Evolutionary conservation across 2,329 filamentous ascomycete species (phyloP).

Genomic region (Cordyceps cicadae): DNA sequence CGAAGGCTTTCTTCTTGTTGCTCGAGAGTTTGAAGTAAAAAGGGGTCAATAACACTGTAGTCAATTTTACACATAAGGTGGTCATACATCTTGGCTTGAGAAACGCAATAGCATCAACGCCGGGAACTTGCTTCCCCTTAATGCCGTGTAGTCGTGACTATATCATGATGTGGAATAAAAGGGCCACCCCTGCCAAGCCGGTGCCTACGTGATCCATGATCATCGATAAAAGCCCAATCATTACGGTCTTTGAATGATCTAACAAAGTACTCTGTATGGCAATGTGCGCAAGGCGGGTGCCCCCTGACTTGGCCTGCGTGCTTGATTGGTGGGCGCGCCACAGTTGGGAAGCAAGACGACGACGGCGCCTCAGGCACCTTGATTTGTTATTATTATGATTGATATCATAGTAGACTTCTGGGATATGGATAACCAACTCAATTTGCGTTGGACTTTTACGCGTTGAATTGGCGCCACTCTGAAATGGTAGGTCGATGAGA

Average conservation of each 20-base stretch:
- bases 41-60: background rate
- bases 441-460: background rate
- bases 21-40: background rate
- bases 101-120: background rate
- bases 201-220: background rate
- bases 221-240: background rate
- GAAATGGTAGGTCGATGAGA: background rate
- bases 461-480: background rate
- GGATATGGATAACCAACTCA: background rate
- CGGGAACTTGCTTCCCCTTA: background rate
- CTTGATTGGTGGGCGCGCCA: constrained; percentile 1
- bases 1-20: background rate
- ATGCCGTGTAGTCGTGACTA: background rate
- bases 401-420: background rate
- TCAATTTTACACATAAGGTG: background rate
- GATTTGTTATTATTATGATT: background rate
- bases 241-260: background rate
- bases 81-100: background rate
- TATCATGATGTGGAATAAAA: background rate
- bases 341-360: background rate
- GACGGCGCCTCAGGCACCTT: background rate
- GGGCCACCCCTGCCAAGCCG: background rate
- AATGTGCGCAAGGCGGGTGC: background rate
- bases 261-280: background rate
- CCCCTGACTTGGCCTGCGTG: constrained; percentile 1